phyloP scores from a whole-genome alignment of 139 green algal species.

The Chlamydomonas asymmetrica region DNA sequence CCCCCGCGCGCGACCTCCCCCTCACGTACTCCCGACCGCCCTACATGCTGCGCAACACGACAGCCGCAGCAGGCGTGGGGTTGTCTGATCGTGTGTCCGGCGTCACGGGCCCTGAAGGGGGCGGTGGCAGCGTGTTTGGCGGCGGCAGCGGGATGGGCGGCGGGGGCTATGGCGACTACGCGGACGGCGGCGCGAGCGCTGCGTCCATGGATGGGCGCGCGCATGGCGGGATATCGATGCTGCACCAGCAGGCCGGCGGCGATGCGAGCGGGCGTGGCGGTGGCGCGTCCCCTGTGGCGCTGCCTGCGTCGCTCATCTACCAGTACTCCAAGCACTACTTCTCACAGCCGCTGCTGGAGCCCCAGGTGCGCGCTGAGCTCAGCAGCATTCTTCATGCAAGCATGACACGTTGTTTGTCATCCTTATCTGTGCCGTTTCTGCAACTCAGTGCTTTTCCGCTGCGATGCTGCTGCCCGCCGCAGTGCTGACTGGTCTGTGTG shows the following conservation, averaged over 20 bases:
- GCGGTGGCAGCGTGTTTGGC: not conserved
- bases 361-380: conserved; percentile 47
- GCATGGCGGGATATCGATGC: conserved; percentile 10
- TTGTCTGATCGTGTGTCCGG: not conserved
- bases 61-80: conserved; percentile 1
- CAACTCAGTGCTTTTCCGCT: too few species aligned
- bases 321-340: conserved; percentile 64
- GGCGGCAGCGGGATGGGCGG: not conserved
- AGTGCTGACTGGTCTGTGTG: too few species aligned
- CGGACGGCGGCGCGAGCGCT: too few species aligned
- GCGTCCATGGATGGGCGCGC: too few species aligned
- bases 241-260: conserved; percentile 5
- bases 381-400: too few species aligned
- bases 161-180: not conserved
- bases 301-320: conserved; percentile 65
- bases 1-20: conserved; percentile 13
- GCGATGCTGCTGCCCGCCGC: too few species aligned
- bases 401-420: too few species aligned
- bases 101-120: not conserved
- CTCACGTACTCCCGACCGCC: conserved; percentile 29
- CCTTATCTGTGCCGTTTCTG: too few species aligned
- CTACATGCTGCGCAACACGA: conserved; percentile 36
- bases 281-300: conserved; percentile 1
- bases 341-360: conserved; percentile 70
- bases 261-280: not conserved